Percentiles rank a stretch among this genome's conserved stretches.
Evolutionary conservation across 1,284 basidiomycete species (phyloP).

Genomic region (Schizophyllum amplum): DNA sequence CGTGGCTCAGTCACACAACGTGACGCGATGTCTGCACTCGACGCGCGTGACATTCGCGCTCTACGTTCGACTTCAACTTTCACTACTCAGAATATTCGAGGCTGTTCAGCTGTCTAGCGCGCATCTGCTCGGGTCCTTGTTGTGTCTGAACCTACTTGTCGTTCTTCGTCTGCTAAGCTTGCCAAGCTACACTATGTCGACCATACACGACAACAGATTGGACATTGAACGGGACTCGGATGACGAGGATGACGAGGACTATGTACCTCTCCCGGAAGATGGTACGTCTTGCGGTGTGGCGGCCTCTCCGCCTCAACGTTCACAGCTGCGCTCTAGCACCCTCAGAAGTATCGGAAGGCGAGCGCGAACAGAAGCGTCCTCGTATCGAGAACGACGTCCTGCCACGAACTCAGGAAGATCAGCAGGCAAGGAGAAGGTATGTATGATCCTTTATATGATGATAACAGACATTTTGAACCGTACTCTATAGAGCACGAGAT

Average conservation of each 20-base stretch:
- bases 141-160: no score
- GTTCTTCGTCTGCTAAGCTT: no score
- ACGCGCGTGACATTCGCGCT: no score
- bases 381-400: background rate
- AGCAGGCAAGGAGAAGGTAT: background rate
- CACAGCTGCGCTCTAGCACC: no score
- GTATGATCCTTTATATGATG: background rate
- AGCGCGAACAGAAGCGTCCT: conserved; percentile 2
- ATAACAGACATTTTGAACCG: no score
- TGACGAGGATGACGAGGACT: conserved; percentile 4
- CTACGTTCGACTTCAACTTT: no score
- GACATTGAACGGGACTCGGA: conserved; percentile 1
- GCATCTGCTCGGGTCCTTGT: no score
- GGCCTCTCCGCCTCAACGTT: no score
- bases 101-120: background rate
- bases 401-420: background rate
- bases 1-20: background rate
- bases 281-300: no score
- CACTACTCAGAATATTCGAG: no score
- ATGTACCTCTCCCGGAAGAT: background rate
- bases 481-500: background rate
- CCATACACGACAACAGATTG: background rate
- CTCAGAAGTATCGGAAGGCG: conserved; percentile 1
- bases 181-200: background rate
- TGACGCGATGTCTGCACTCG: no score